A percentile compares a stretch with the other conserved stretches of the same genome.
phyloP scores from a whole-genome alignment of 208 protist genomes.

The Trypanosoma lewisi region DNA sequence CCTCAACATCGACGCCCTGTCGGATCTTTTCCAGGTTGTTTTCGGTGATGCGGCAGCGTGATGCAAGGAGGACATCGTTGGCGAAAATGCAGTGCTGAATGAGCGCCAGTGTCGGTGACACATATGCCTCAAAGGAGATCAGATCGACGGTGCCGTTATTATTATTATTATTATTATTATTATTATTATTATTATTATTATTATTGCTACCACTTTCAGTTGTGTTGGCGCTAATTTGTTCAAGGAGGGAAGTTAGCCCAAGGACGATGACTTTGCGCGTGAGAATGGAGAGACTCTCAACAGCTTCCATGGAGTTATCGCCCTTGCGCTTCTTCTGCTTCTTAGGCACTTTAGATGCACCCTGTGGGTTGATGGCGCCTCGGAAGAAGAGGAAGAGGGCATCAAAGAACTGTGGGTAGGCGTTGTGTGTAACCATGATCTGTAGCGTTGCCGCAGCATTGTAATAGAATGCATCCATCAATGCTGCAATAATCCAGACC shows the following conservation, averaged over 20 bases:
- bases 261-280: constrained; percentile 78
- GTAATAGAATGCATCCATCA: constrained; percentile 90
- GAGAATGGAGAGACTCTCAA: constrained; percentile 68
- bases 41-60: constrained; percentile 59
- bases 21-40: constrained; percentile 59
- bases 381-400: constrained; percentile 72
- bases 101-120: constrained; percentile 39
- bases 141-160: constrained; percentile 1
- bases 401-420: constrained; percentile 75
- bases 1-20: constrained; percentile 35
- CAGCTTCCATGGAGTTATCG: constrained; percentile 46
- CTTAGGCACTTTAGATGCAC: constrained; percentile 40
- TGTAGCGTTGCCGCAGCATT: constrained; percentile 62
- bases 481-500: constrained; percentile 74
- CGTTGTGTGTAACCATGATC: constrained; percentile 44
- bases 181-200: constrained; percentile 17
- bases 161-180: constrained; percentile 3
- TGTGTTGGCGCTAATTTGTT: constrained; percentile 24
- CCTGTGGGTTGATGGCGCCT: constrained; percentile 9
- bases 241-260: constrained; percentile 51
- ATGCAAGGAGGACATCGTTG: constrained; percentile 53
- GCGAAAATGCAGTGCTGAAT: constrained; percentile 81
- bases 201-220: constrained; percentile 8
- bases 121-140: constrained; percentile 40
- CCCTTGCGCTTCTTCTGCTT: constrained; percentile 23